Base-by-base conservation (phyloP, 352 stramenopile genomes). In the Pythium coloratum region DNA sequence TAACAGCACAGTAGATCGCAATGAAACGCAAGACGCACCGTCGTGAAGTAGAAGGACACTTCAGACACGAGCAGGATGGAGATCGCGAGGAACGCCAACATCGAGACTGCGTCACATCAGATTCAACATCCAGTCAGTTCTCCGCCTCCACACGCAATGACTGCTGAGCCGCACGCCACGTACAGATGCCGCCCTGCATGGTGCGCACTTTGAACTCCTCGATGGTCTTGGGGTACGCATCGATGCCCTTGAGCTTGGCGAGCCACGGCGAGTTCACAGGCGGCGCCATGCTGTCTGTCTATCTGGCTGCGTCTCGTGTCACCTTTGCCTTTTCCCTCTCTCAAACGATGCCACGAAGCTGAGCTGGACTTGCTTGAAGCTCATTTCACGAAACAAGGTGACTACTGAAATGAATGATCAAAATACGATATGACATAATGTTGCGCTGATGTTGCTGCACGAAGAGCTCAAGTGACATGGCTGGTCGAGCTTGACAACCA, bases 161-260 rank as follows among this genome's bases (percentile, higher is more conserved):
- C 20, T 24, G 20, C 20, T 24, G 20, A 24, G 20, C 20, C 20
- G 20, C 20, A 24, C 6, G 38, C 38, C 18, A 86, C 80, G 61
- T 77, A 89, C 82, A 90, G n/a, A 95, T 42, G 0, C 87, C 87
- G 18, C 87, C 87, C 62, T 94, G 82, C 60, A 89, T 82, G 44
- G 87, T 95, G 65, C 84, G 84, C 61, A 94, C 85, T 75, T 94
- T 95, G 73, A 95, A 95, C 77, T 95, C 87, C 59, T 95, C 87
- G 62, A 95, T 91, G 32, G 87, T 94, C 80, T 95, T 95, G 16
- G 87, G 87, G 61, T 95, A 90, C 63, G 84, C 84, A 75, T 95
- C 87, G 60, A 95, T 76, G 36, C 79, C 73, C 62, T 74, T 74
- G 62, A 74, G 62, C 60, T 72, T 73, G 14, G 67, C 55, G 67